These are phyloP conservation scores for Entomortierella lignicola DNA, from an alignment of 192 early-diverging fungal genomes.

Conservation along the genomic window DNA sequence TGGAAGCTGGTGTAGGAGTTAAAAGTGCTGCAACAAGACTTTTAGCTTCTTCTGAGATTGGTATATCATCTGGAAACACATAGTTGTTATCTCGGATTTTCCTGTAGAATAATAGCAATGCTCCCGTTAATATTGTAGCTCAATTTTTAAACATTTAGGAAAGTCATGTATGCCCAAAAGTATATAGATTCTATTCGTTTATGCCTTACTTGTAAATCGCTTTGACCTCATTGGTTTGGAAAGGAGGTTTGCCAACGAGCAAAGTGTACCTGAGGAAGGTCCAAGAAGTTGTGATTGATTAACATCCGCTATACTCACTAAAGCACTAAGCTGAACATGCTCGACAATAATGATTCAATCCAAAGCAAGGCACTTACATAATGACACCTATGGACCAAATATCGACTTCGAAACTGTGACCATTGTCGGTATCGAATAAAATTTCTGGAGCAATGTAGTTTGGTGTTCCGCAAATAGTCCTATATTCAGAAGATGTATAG, in stretches of 20 bases:
- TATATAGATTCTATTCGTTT: too few species aligned
- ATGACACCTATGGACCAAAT: conserved; percentile 95
- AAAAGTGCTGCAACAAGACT: conserved; percentile 77
- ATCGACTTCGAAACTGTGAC: conserved; percentile 95
- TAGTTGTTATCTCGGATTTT: conserved; percentile 68
- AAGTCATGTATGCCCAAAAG: too few species aligned
- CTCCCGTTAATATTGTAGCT: too few species aligned
- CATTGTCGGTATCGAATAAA: conserved; percentile 77
- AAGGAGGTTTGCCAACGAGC: conserved; percentile 90
- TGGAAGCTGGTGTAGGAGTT: conserved; percentile 53
- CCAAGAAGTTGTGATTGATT: too few species aligned
- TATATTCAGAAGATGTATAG: conserved; percentile 22
- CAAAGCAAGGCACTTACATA: conserved; percentile 64
- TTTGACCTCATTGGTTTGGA: conserved; percentile 83
- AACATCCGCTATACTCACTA: too few species aligned
- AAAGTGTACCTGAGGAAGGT: conserved; percentile 76
- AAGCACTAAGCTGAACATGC: not conserved
- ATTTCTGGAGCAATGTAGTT: conserved; percentile 99
- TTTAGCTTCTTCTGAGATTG: conserved; percentile 70
- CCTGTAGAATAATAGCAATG: conserved; percentile 5
- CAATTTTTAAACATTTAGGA: too few species aligned
- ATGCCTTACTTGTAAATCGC: conserved; percentile 84
- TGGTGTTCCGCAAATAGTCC: conserved; percentile 96
- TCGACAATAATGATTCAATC: not conserved
- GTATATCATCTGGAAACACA: conserved; percentile 75